Percentiles rank a stretch among this genome's conserved stretches.
phyloP scores from a whole-genome alignment of 163 green algal species.

The Scenedesmus sp. region DNA sequence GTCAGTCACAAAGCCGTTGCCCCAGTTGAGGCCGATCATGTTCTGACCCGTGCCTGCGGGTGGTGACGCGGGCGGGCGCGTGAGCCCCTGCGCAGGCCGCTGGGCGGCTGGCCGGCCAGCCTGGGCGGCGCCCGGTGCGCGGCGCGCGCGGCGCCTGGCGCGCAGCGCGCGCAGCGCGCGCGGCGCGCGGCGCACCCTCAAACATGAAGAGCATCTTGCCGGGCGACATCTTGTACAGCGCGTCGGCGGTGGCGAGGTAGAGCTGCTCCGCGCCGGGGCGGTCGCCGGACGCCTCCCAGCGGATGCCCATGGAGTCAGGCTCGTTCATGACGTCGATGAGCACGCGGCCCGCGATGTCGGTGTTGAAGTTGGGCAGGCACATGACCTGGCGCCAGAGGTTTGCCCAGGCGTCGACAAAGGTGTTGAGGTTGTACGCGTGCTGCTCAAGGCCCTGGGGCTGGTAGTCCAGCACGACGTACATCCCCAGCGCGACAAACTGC shows the following conservation, averaged over 20 bases:
- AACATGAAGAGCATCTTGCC: constrained; percentile 48
- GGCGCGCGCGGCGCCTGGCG: too few species aligned
- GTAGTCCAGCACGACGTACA: constrained; percentile 45
- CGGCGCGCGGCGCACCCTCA: constrained; percentile 22
- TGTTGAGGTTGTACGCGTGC: constrained; percentile 14
- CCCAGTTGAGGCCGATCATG: constrained; percentile 42
- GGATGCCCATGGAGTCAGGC: constrained; percentile 41
- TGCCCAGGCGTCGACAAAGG: constrained; percentile 15
- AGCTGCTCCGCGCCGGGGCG: constrained; percentile 39
- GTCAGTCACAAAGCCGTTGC: constrained; percentile 47
- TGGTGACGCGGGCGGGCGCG: too few species aligned
- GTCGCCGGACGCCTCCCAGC: constrained; percentile 22
- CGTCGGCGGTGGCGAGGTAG: constrained; percentile 40
- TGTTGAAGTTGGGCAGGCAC: constrained; percentile 39
- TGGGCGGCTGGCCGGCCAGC: too few species aligned
- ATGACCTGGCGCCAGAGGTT: constrained; percentile 19
- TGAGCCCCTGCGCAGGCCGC: too few species aligned
- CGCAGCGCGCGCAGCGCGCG: too few species aligned
- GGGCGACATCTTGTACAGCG: constrained; percentile 12
- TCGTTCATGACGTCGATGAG: constrained; percentile 46
- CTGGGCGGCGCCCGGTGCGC: too few species aligned
- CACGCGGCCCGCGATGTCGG: constrained; percentile 22
- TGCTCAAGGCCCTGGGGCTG: constrained; percentile 28
- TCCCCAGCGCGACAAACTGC: constrained; percentile 27
- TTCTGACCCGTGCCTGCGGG: constrained; percentile 45